These are phyloP conservation scores for Ploettnerulaceae sp. DNA, from an alignment of 2,329 filamentous ascomycete genomes.

Conservation along the genomic window DNA sequence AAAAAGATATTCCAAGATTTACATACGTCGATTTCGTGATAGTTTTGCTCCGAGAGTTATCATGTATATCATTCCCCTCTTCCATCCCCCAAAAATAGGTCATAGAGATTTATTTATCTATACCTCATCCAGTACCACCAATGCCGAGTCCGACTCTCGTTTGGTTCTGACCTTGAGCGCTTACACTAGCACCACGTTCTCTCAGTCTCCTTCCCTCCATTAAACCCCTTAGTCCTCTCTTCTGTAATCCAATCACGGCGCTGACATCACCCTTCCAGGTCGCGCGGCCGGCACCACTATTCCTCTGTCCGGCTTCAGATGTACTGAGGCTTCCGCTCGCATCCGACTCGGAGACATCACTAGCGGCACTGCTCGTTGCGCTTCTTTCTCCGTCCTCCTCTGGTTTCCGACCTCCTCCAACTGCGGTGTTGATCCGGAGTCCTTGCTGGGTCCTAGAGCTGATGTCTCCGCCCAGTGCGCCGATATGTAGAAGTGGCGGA, in stretches of 20 bases:
- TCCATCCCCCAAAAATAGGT: not conserved
- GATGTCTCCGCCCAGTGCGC: conserved; percentile 19
- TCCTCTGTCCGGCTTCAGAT: conserved; percentile 37
- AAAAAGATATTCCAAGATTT: no score
- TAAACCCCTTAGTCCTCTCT: conserved; percentile 80
- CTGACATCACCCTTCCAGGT: conserved; percentile 79
- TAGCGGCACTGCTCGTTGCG: conserved; percentile 27
- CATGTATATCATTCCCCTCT: not conserved
- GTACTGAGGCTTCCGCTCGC: conserved; percentile 34
- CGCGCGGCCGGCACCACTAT: conserved; percentile 45
- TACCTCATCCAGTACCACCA: conserved; percentile 1
- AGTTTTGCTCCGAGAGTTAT: no score
- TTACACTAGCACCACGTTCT: conserved; percentile 53
- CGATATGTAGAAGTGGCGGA: conserved; percentile 19
- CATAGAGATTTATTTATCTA: no score
- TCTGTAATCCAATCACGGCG: conserved; percentile 92
- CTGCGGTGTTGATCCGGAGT: conserved; percentile 47
- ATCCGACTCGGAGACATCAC: conserved; percentile 29
- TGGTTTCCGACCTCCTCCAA: conserved; percentile 37
- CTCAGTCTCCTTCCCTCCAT: conserved; percentile 91
- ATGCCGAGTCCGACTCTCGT: conserved; percentile 15
- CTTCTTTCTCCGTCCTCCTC: conserved; percentile 35
- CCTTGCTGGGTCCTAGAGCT: conserved; percentile 28
- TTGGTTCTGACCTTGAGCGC: conserved; percentile 11
- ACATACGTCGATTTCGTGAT: no score